Evolutionary conservation across 2,329 filamentous ascomycete species (phyloP), one percentile per base, ranked within the genome.

Genomic region (Zasmidium cellare): DNA sequence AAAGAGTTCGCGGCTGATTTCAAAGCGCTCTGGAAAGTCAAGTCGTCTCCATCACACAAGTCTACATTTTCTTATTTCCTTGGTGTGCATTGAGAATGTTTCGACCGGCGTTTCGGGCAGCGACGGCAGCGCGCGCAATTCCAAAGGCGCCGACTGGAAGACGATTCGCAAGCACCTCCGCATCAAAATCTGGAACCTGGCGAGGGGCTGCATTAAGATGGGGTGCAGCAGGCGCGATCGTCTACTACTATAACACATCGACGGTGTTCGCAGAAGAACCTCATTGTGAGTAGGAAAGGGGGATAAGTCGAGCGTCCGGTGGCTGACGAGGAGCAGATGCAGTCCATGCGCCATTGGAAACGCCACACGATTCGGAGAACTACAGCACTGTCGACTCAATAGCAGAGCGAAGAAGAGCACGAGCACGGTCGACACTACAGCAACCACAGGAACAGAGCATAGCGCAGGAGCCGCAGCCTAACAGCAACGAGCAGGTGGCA

Each of bases 171-270:
- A 87, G 80, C 78, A 84, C 81, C 65, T 78, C 79, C 61, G 2
- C 80, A 85, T 64, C 79, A 84, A 70, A 86, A 77, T 85, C 85
- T 68, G 80, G 91, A 73, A 89, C 87, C 72, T 96, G 91, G 90
- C 96, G 92, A 82, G 88, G 86, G 74, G 82, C 86, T 52, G 82
- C 82, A 3, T 73, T 84, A 68, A 84, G 93, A 79, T 88, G 91
- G 84, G 90, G 86, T 64, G 72, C 94, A 56, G 92, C 91, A 0
- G 82, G 80, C 58, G 91, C 83, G 19, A 86, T 88, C 47, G 78
- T 97, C 51, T 99, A 97, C 79, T 97, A 90, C 76, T 99, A 97
- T 76, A 96, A 92, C 79, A 97, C 92, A 7, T 93, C 88, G 70
- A 84, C 87, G 54, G 81, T 91, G 20, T 97, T 97, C 75, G 90